Evolutionary conservation across 306 rosid species (phyloP).

Genomic region (Purshia tridentata): DNA sequence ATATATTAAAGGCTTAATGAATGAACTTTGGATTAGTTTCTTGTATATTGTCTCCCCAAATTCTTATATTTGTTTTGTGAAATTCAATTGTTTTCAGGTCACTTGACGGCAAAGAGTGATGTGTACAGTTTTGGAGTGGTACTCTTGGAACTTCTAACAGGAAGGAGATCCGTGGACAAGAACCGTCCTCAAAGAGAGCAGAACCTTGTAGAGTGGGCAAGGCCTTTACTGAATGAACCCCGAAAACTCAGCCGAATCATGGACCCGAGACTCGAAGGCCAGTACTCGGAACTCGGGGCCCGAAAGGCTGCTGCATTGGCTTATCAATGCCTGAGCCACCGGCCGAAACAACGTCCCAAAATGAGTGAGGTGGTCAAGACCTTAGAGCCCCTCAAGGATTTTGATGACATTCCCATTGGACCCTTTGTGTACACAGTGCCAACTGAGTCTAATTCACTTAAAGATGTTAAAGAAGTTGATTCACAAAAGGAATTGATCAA

Average conservation of each 20-base stretch:
- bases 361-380: conserved; percentile 68
- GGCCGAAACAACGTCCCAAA: conserved; percentile 75
- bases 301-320: conserved; percentile 89
- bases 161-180: conserved; percentile 77
- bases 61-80: too few relatives aligned
- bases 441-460: conserved; percentile 11
- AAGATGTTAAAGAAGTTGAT: conserved; percentile 26
- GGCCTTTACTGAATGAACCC: conserved; percentile 59
- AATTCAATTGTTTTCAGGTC: conserved; percentile 42
- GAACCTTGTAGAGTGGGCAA: conserved; percentile 78
- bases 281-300: conserved; percentile 76
- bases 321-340: conserved; percentile 78
- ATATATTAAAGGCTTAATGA: background rate
- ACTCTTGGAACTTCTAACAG: conserved; percentile 70
- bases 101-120: conserved; percentile 91
- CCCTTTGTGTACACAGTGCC: conserved; percentile 79
- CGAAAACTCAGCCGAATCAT: conserved; percentile 60
- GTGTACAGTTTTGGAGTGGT: conserved; percentile 95
- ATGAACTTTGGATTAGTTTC: background rate
- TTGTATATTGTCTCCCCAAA: too few relatives aligned
- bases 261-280: conserved; percentile 88
- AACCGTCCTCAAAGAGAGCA: conserved; percentile 67
- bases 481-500: conserved; percentile 34
- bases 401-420: conserved; percentile 58
- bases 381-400: conserved; percentile 73